phyloP scores from a whole-genome alignment of 306 rosid species.

The Pyrus pyrifolia region DNA sequence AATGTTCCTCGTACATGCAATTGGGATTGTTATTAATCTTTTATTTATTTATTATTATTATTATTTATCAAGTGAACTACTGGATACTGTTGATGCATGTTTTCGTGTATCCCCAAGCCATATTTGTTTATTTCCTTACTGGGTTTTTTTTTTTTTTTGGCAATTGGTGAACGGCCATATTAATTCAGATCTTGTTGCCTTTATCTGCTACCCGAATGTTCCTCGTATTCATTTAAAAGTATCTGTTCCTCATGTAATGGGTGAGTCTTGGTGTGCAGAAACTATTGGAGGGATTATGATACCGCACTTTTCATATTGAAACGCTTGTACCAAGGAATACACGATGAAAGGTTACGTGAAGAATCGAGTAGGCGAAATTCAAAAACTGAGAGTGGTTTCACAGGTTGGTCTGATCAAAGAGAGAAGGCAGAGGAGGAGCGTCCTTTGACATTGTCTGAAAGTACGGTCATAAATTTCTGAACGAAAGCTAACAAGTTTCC shows the following conservation, averaged over 20 bases:
- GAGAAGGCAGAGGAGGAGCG: slow-evolving; percentile 22
- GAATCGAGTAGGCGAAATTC: slow-evolving; percentile 22
- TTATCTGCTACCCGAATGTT: not conserved
- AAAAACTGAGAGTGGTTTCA: slow-evolving; percentile 24
- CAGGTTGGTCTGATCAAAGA: slow-evolving; percentile 42
- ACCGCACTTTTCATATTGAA: slow-evolving; percentile 80
- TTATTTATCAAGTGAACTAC: not conserved
- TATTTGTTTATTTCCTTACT: too few relatives aligned
- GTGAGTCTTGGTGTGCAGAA: slow-evolving; percentile 40
- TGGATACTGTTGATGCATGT: not conserved
- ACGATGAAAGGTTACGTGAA: slow-evolving; percentile 33
- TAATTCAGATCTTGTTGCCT: not conserved
- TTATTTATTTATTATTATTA: too few relatives aligned
- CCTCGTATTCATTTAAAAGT: not conserved
- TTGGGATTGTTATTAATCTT: not conserved
- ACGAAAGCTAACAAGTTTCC: too few relatives aligned
- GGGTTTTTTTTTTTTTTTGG: not conserved
- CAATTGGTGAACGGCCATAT: not conserved
- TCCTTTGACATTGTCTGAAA: too few relatives aligned
- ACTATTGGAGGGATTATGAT: slow-evolving; percentile 94
- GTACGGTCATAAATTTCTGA: too few relatives aligned
- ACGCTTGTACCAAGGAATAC: slow-evolving; percentile 65
- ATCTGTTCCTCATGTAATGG: too few relatives aligned
- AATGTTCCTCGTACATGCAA: not conserved
- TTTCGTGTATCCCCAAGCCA: not conserved